Evolutionary conservation across 495 filamentous ascomycete genomes (phyloP).

Genomic region (Aspergillus haitiensis): DNA sequence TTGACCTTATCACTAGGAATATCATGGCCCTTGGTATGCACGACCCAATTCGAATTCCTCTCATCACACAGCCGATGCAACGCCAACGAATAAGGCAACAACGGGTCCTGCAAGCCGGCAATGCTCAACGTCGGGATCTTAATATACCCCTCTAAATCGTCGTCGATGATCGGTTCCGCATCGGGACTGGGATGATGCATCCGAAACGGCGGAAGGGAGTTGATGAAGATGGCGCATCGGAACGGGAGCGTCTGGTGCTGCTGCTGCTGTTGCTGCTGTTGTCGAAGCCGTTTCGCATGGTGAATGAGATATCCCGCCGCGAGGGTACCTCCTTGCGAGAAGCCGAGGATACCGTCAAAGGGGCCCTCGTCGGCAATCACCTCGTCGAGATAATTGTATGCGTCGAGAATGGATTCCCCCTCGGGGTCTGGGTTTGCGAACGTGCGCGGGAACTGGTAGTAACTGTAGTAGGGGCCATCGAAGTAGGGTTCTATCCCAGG

Average conservation of each 20-base stretch:
- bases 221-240: constrained; percentile 42
- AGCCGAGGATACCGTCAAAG: constrained; percentile 41
- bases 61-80: constrained; percentile 32
- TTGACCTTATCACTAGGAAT: constrained; percentile 34
- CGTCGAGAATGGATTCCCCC: constrained; percentile 29
- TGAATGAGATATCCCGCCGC: constrained; percentile 36
- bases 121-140: constrained; percentile 33
- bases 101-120: constrained; percentile 31
- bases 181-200: constrained; percentile 25
- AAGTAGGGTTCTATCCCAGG: constrained; percentile 37
- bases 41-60: constrained; percentile 24
- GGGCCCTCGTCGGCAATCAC: constrained; percentile 37
- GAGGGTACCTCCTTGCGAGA: constrained; percentile 41
- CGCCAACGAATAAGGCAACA: constrained; percentile 32
- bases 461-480: constrained; percentile 40
- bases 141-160: constrained; percentile 28
- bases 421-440: constrained; percentile 26
- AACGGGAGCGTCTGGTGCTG: constrained; percentile 27
- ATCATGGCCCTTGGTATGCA: constrained; percentile 37
- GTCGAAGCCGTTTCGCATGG: constrained; percentile 23
- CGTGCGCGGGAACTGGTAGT: constrained; percentile 35
- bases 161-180: constrained; percentile 24
- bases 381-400: constrained; percentile 34
- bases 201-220: constrained; percentile 34
- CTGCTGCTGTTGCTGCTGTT: not conserved